Evolutionary conservation across 768 basidiomycete genomes (phyloP).

Genomic region (Leccinum fibrillosum): DNA sequence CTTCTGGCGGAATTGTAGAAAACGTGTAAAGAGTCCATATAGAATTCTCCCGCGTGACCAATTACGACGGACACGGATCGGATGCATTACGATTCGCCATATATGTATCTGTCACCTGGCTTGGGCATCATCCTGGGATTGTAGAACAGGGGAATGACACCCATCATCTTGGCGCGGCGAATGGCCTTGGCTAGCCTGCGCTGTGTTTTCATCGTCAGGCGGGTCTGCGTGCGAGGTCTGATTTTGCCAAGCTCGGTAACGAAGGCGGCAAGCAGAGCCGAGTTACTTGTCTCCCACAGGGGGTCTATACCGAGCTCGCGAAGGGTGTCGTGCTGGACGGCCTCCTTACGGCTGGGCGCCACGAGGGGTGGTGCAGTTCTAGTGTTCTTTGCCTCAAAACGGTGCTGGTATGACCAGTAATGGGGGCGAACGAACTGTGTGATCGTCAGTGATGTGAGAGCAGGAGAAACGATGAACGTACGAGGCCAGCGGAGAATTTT

Average conservation of each 20-base stretch:
- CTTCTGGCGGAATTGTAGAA: conserved; percentile 82
- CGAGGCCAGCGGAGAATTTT: conserved; percentile 23
- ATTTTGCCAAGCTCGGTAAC: conserved; percentile 82
- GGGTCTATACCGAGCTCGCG: conserved; percentile 73
- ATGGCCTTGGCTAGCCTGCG: conserved; percentile 80
- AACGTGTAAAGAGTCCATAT: background rate
- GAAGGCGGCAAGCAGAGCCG: conserved; percentile 52
- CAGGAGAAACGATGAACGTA: background rate
- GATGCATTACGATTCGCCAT: background rate
- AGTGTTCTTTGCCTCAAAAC: conserved; percentile 23
- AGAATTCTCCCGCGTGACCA: background rate
- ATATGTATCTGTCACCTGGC: conserved; percentile 1
- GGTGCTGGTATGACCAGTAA: conserved; percentile 40
- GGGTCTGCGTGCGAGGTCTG: conserved; percentile 60
- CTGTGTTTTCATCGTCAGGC: conserved; percentile 76
- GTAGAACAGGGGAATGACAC: conserved; percentile 60
- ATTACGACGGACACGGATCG: conserved; percentile 10
- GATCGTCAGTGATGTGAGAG: background rate
- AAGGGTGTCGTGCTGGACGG: conserved; percentile 64
- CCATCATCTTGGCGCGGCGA: conserved; percentile 88
- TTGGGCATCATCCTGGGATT: conserved; percentile 26
- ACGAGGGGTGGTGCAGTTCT: conserved; percentile 38
- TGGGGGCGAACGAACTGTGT: conserved; percentile 47
- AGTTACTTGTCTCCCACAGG: conserved; percentile 61
- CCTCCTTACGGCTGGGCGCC: conserved; percentile 53